Conservation (phyloP, 2,329 filamentous ascomycete genomes). For the Trichoderma asperellum region DNA sequence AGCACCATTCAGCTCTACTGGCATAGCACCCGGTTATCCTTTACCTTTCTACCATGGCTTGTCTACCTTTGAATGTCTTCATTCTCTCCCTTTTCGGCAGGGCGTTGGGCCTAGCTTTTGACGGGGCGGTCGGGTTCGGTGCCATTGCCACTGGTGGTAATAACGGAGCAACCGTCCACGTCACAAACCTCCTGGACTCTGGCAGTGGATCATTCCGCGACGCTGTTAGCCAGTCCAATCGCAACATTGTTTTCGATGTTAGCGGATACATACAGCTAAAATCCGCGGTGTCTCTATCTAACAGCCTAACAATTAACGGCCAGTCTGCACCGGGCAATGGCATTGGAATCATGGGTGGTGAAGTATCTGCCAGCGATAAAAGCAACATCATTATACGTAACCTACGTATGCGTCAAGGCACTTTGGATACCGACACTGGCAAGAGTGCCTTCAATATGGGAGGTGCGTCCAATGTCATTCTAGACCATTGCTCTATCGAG, state of each 20-base stretch:
- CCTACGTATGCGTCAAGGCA: background rate
- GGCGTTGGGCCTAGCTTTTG: background rate
- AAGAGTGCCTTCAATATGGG: background rate
- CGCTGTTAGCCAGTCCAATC: background rate
- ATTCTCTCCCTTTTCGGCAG: background rate
- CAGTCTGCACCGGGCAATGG: background rate
- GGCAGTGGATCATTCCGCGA: background rate
- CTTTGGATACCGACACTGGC: background rate
- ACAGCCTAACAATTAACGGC: background rate
- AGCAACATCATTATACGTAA: background rate
- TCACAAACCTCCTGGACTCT: background rate
- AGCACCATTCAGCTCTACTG: background rate
- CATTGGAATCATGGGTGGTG: background rate
- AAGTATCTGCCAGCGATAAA: background rate
- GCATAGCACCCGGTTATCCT: background rate
- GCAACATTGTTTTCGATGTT: background rate
- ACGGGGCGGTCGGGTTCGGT: background rate
- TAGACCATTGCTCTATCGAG: background rate
- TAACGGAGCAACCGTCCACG: background rate
- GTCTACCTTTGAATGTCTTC: background rate
- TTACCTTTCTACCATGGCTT: background rate
- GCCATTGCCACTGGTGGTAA: background rate
- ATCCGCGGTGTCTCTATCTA: background rate
- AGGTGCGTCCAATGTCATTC: background rate
- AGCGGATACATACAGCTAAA: background rate